Base-by-base conservation (phyloP, 1,284 basidiomycete species). In the Entoloma clypeatum region DNA sequence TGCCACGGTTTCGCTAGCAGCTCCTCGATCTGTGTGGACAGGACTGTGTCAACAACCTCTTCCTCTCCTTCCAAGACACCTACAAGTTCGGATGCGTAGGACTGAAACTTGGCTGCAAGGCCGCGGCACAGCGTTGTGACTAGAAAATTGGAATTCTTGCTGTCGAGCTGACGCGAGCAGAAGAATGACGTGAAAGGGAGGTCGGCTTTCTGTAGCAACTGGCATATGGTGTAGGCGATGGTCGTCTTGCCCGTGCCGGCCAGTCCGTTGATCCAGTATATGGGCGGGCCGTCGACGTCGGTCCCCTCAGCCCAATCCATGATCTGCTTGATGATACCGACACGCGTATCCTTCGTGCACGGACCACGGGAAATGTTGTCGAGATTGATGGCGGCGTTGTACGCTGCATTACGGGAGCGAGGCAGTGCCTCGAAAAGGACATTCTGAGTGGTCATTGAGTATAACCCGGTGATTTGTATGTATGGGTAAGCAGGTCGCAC, bases 201-300 rank as follows among this genome's bases (percentile, higher is more conserved):
- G 5, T 11, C 11, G 11, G 18, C 41, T 26, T 37, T 7, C 10
- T 43, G 8, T 16, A 43, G 36, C 29, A 22, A 10, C 21, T 43
- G 14, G 22, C n/a, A n/a, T n/a, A n/a, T n/a, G n/a, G n/a, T n/a
- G n/a, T n/a, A n/a, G n/a, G n/a, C n/a, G n/a, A n/a, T n/a, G n/a
- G n/a, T n/a, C n/a, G n/a, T n/a, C n/a, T n/a, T n/a, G n/a, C n/a
- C n/a, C n/a, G n/a, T n/a, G n/a, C n/a, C n/a, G n/a, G n/a, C n/a
- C n/a, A n/a, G n/a, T n/a, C n/a, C n/a, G n/a, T n/a, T n/a, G n/a
- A 44, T 35, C 42, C 42, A 39, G 24, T 39, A 44, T 21, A 44
- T 30, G 13, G 42, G 32, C 17, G 42, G 36, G 25, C 16, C 21
- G 13, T 37, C 37, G 16, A 22, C 21, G 41, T 39, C 28, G 3